Evolutionary conservation across 305 asterid genomes (phyloP).

Genomic region (Nicotiana rustica): DNA sequence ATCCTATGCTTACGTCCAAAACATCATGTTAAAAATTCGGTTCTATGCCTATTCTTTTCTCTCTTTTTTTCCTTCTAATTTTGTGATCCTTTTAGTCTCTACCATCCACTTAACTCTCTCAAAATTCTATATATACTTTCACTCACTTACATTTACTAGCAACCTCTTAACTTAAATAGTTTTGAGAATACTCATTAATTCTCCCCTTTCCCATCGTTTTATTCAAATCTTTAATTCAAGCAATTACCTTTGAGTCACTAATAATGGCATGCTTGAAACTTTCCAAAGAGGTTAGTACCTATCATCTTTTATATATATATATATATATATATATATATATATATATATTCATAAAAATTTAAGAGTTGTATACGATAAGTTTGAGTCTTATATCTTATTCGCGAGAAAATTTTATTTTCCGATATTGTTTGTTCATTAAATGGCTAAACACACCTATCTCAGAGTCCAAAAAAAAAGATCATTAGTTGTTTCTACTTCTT

Average conservation of each 20-base stretch:
- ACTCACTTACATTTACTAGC: background rate
- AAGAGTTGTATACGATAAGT: too few relatives aligned
- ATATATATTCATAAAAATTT: background rate
- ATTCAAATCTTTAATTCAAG: background rate
- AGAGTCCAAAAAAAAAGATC: background rate
- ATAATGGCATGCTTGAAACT: conserved; percentile 69
- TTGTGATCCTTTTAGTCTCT: background rate
- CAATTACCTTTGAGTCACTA: conserved; percentile 38
- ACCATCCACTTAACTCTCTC: background rate
- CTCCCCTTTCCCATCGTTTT: too few relatives aligned
- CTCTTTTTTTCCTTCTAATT: background rate
- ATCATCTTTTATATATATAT: background rate
- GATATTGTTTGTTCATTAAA: too few relatives aligned
- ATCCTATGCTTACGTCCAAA: conserved; percentile 22
- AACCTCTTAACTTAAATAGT: background rate
- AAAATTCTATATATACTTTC: conserved; percentile 31
- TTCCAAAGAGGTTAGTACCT: conserved; percentile 62
- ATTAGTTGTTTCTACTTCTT: background rate
- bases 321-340: too few relatives aligned
- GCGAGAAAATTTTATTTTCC: too few relatives aligned
- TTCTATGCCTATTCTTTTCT: background rate
- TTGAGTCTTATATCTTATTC: too few relatives aligned
- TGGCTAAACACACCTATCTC: too few relatives aligned
- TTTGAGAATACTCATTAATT: too few relatives aligned
- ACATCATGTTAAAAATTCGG: background rate